A percentile compares a stretch with the other conserved stretches of the same genome.
Conservation (phyloP, 1,139 yeast species). For the Kodamaea arcana region DNA sequence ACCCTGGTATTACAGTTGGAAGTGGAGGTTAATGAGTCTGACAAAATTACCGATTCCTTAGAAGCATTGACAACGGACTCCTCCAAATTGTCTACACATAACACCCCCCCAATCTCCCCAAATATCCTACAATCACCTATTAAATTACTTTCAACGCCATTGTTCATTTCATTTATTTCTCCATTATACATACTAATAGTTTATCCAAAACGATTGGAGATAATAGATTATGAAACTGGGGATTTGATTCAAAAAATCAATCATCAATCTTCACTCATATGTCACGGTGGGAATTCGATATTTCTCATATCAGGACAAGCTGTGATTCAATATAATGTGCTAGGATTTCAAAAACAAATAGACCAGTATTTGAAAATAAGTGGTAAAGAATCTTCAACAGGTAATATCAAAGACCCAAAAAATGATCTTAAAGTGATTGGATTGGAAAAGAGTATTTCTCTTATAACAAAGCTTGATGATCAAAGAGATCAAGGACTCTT, state of each 20-base stretch:
- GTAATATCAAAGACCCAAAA: constrained; percentile 22
- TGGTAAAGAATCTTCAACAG: constrained; percentile 17
- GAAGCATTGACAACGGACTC: constrained; percentile 2
- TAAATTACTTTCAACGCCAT: constrained; percentile 28
- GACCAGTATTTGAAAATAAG: constrained; percentile 32
- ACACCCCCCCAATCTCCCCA: not conserved
- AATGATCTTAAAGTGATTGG: constrained; percentile 33
- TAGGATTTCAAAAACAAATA: constrained; percentile 38
- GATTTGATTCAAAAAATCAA: constrained; percentile 36
- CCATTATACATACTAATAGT: constrained; percentile 47
- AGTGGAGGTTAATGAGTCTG: constrained; percentile 6
- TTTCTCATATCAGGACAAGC: constrained; percentile 18
- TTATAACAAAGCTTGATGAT: constrained; percentile 26
- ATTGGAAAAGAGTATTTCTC: constrained; percentile 32
- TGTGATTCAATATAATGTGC: constrained; percentile 29
- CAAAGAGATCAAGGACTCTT: no score
- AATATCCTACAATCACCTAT: constrained; percentile 19
- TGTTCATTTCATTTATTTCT: constrained; percentile 27
- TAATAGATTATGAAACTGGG: constrained; percentile 44
- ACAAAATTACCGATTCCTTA: no score
- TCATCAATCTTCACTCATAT: constrained; percentile 24
- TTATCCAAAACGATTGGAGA: constrained; percentile 38
- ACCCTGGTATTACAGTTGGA: constrained; percentile 17
- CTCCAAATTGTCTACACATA: no score
- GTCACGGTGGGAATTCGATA: constrained; percentile 15